phyloP scores from a whole-genome alignment of 108 stramenopile species.

The Cyclotella sp. region DNA sequence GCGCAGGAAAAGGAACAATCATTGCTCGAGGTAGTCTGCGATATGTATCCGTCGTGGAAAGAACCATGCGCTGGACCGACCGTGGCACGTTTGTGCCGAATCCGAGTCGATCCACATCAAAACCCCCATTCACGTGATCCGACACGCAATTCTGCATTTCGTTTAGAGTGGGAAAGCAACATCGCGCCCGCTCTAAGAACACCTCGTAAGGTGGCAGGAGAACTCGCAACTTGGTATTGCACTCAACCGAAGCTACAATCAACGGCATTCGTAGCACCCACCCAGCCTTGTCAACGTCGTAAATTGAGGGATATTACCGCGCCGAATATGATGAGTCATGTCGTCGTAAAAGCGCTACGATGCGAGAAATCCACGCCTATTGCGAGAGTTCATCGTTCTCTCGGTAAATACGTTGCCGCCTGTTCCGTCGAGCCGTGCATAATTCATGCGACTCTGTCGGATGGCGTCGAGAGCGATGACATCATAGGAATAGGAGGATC shows the following conservation, averaged over 20 bases:
- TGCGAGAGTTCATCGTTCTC: neutral
- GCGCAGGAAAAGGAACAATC: neutral
- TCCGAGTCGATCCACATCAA: slow-evolving; percentile 10
- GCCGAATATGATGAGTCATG: slow-evolving; percentile 39
- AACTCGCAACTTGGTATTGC: slow-evolving; percentile 45
- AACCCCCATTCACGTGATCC: neutral
- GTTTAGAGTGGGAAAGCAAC: slow-evolving; percentile 39
- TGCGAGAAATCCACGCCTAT: slow-evolving; percentile 35
- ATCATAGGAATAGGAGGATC: slow-evolving; percentile 37
- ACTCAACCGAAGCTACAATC: neutral
- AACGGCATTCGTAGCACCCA: neutral
- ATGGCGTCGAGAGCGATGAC: slow-evolving; percentile 46
- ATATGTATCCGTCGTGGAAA: slow-evolving; percentile 42
- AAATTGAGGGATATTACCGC: slow-evolving; percentile 40
- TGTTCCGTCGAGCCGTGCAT: neutral
- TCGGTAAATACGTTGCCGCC: neutral
- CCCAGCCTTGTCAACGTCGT: slow-evolving; percentile 36
- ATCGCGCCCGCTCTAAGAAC: slow-evolving; percentile 29
- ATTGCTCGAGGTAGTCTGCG: slow-evolving; percentile 34
- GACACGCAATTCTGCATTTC: slow-evolving; percentile 5
- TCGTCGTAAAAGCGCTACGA: slow-evolving; percentile 49
- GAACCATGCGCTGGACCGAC: slow-evolving; percentile 28
- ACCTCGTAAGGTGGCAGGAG: slow-evolving; percentile 16
- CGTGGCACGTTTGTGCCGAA: slow-evolving; percentile 37
- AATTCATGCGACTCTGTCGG: slow-evolving; percentile 39